Evolutionary conservation across 129 eudicot genomes (phyloP).

Genomic region (Ambrosia trifida): DNA sequence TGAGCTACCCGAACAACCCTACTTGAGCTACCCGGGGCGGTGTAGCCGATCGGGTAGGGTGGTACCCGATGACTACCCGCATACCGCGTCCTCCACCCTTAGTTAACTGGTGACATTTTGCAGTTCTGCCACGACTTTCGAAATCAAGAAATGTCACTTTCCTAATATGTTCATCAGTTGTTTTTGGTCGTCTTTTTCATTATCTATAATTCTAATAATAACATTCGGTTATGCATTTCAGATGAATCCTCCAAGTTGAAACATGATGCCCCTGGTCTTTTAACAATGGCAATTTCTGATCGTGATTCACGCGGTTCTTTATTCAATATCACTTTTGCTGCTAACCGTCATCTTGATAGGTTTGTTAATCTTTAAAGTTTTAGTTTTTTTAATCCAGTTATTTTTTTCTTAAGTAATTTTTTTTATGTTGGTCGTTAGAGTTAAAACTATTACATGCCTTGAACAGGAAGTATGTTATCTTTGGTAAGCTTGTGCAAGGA

Average conservation of each 20-base stretch:
- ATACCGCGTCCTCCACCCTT: too few species aligned
- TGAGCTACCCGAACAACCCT: too few species aligned
- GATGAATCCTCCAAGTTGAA: slow-evolving; percentile 82
- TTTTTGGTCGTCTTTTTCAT: background rate
- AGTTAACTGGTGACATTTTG: background rate
- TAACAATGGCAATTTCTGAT: slow-evolving; percentile 84
- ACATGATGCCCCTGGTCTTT: slow-evolving; percentile 85
- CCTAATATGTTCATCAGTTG: slow-evolving; percentile 6
- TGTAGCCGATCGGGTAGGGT: too few species aligned
- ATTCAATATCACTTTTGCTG: slow-evolving; percentile 64
- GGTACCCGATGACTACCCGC: too few species aligned
- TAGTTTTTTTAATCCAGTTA: background rate
- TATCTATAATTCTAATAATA: slow-evolving; percentile 5
- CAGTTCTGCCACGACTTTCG: slow-evolving; percentile 4
- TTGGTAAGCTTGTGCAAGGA: slow-evolving; percentile 91
- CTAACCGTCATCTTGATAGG: slow-evolving; percentile 92
- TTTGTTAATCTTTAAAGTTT: slow-evolving; percentile 19
- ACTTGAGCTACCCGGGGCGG: too few species aligned
- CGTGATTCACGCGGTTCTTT: slow-evolving; percentile 92
- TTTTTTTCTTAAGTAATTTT: background rate
- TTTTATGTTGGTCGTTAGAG: background rate
- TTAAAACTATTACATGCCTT: slow-evolving; percentile 1
- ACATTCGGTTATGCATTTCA: slow-evolving; percentile 36
- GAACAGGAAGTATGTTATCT: slow-evolving; percentile 75
- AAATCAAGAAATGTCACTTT: background rate